A percentile compares a stretch with the other conserved stretches of the same genome.
These are phyloP conservation scores for Straminergon stramineum DNA, from an alignment of 225 moss, liverwort and hornwort genomes.

Conservation along the genomic window DNA sequence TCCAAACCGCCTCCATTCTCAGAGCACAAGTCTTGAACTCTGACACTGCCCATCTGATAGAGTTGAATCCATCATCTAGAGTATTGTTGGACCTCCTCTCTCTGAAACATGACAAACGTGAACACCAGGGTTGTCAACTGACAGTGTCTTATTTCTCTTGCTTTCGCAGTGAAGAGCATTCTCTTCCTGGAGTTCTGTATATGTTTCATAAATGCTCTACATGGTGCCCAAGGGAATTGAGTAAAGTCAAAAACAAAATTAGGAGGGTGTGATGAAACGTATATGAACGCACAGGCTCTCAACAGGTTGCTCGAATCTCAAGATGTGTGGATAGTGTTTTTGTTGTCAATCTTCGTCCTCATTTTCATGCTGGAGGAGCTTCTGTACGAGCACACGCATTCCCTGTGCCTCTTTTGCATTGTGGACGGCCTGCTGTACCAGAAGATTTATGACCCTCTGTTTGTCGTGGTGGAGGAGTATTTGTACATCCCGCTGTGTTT, in stretches of 20 bases:
- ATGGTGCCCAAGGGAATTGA: neutral
- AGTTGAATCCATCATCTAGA: neutral
- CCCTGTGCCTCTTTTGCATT: slow-evolving; percentile 70
- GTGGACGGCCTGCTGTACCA: slow-evolving; percentile 76
- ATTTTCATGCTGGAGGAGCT: slow-evolving; percentile 69
- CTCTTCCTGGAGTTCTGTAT: neutral
- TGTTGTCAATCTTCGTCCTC: slow-evolving; percentile 19
- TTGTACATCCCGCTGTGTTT: slow-evolving; percentile 64
- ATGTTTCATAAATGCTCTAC: neutral
- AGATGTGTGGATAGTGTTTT: slow-evolving; percentile 35
- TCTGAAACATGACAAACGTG: neutral
- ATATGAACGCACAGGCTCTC: slow-evolving; percentile 15
- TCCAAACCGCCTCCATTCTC: neutral
- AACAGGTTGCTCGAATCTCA: slow-evolving; percentile 31
- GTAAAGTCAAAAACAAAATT: neutral
- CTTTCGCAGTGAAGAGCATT: neutral
- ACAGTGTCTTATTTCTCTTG: neutral
- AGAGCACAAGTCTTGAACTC: neutral
- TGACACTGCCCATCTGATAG: neutral
- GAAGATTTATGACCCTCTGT: slow-evolving; percentile 77
- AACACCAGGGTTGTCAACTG: neutral
- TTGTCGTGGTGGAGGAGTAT: slow-evolving; percentile 66
- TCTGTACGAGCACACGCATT: slow-evolving; percentile 67
- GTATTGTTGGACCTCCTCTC: neutral
- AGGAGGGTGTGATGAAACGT: slow-evolving; percentile 1